Conservation (phyloP, 352 stramenopile species). For the Pythium oligandrum region DNA sequence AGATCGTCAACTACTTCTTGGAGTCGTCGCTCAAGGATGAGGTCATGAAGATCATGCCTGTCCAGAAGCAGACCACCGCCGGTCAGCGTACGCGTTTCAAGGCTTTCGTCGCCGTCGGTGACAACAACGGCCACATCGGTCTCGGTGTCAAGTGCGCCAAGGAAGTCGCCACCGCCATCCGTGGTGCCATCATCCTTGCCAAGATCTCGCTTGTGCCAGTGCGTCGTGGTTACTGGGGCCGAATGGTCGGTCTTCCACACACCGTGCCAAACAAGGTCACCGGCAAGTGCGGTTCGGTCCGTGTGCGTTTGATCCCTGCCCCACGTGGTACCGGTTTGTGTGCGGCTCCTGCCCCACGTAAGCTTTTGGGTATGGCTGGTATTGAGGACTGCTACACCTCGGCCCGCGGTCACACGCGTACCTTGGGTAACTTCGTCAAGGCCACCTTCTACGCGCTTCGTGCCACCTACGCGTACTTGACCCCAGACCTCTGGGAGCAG, state of each 20-base stretch:
- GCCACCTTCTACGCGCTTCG: conserved; percentile 98
- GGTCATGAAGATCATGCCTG: conserved; percentile 99
- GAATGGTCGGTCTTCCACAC: conserved; percentile 92
- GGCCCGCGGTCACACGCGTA: conserved; percentile 97
- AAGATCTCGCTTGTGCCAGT: conserved; percentile 99
- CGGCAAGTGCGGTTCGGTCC: conserved; percentile 99
- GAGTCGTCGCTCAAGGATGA: conserved; percentile 98
- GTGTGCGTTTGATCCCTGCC: conserved; percentile 98
- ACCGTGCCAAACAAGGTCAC: conserved; percentile 99
- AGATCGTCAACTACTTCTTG: conserved; percentile 99
- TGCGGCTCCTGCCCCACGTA: conserved; percentile 97
- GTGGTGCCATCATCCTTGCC: conserved; percentile 98
- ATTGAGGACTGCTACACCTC: conserved; percentile 98
- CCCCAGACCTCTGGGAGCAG: conserved; percentile 98
- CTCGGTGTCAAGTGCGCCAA: conserved; percentile 99
- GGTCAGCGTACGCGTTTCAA: conserved; percentile 99
- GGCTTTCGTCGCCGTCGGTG: conserved; percentile 99
- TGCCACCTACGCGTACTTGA: conserved; percentile 98
- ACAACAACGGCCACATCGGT: conserved; percentile 98
- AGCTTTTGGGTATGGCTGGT: conserved; percentile 98
- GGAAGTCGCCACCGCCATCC: conserved; percentile 99
- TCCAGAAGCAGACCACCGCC: conserved; percentile 99
- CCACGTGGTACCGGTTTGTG: conserved; percentile 99
- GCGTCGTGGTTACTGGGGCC: conserved; percentile 98
- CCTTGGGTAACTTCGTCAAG: conserved; percentile 99